Percentiles rank a stretch among this genome's conserved stretches.
Conservation (phyloP, 1,284 basidiomycete genomes). For the Exobasidium rhododendri region DNA sequence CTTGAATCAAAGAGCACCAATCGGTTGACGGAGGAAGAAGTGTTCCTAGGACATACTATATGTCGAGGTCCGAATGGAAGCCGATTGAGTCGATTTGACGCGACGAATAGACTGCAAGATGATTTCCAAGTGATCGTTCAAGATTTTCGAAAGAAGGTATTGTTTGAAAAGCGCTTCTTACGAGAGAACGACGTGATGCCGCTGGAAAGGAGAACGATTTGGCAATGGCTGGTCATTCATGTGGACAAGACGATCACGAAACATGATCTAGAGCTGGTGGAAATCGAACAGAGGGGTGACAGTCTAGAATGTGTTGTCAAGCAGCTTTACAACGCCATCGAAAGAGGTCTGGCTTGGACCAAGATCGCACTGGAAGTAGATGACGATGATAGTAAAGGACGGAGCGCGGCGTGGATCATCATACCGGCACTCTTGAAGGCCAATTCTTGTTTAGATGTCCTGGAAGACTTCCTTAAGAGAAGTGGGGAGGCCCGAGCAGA, state of each 20-base stretch:
- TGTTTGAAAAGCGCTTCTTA: not conserved
- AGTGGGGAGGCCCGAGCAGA: not conserved
- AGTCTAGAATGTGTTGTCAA: not conserved
- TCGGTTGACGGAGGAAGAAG: conserved; percentile 7
- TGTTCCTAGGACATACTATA: conserved; percentile 5
- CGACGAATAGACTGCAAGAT: conserved; percentile 3
- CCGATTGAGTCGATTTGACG: not conserved
- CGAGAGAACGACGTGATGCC: not conserved
- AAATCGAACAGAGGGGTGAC: not conserved
- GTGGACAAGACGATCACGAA: not conserved
- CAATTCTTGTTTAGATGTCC: conserved; percentile 2
- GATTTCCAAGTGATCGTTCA: conserved; percentile 2
- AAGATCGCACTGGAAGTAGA: not conserved
- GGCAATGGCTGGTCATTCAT: not conserved
- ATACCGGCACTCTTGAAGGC: conserved; percentile 1
- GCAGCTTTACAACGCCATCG: not conserved
- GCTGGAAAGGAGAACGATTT: not conserved
- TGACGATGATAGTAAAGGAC: not conserved
- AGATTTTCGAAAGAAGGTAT: not conserved
- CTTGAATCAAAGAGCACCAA: not conserved
- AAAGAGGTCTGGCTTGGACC: not conserved
- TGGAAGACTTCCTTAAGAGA: conserved; percentile 6
- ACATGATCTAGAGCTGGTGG: not conserved
- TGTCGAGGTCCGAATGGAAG: not conserved
- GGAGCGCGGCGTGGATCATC: conserved; percentile 10